Base-by-base conservation (phyloP, 1,284 basidiomycete genomes). In the Cystobasidium pallidum region DNA sequence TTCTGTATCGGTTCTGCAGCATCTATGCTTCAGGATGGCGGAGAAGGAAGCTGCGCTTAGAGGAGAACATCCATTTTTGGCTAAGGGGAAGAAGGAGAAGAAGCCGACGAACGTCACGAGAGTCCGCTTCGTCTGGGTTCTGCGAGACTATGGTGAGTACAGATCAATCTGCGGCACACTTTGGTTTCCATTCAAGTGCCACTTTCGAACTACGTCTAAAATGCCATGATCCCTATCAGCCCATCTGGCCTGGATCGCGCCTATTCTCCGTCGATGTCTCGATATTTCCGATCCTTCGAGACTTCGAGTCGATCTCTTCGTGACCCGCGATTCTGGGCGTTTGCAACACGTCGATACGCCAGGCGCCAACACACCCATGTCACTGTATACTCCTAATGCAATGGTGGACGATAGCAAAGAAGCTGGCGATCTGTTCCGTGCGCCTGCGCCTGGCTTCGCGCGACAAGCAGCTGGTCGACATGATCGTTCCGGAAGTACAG, bases 241-340 rank as follows among this genome's bases (percentile, higher is more conserved):
- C n/a, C 90, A 93, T 78, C 83, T 92, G 47, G 88, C 89, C 71
- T 93, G 91, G 91, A 88, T 89, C 66, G 90, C 91, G 0, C 83
- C 87, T 2, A 83, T 87, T 57, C 79, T 94, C 30, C 85, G 88
- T 30, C 83, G 85, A 34, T 92, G 90, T 80, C 85, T 87, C 78
- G 83, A 85, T 58, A 84, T 90, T 81, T 83, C 90, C 15, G 83
- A 87, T 0, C 76, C 82, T 1, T 82, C 85, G 2, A 84, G 86
- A 43, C 82, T 94, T 13, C 86, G 89, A 75, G 82, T 94, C 63
- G 89, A 92, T 77, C 88, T 94, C 39, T 93, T 88, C 78, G 90
- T 94, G 49, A 90, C 90, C 2, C 88, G 88, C 47, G 78, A 75
- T 36, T 64, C 45, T 3, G 54, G 34, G 13, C 39, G 32, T 47